These are phyloP conservation scores for Rhizopus arrhizus DNA, from an alignment of 371 early-diverging fungal genomes.

Conservation along the genomic window DNA sequence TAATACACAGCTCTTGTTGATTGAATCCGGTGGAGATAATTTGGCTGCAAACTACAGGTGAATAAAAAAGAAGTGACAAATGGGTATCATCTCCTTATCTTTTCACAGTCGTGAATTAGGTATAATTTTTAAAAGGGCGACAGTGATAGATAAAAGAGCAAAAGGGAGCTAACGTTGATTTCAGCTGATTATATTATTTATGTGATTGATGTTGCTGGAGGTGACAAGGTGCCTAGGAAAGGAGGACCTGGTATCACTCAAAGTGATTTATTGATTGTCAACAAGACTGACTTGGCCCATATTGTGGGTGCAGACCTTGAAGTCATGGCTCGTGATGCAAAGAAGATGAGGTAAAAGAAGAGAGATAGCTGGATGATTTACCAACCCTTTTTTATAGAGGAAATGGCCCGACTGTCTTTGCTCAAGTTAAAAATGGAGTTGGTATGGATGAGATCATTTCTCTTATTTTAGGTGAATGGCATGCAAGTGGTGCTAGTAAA, in stretches of 20 bases:
- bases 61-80: background rate
- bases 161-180: conserved; percentile 2
- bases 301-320: conserved; percentile 87
- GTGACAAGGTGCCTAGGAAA: conserved; percentile 90
- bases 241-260: conserved; percentile 95
- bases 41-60: conserved; percentile 89
- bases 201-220: conserved; percentile 95
- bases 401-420: conserved; percentile 79
- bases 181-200: conserved; percentile 95
- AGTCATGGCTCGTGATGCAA: conserved; percentile 92
- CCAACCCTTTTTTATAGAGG: conserved; percentile 40
- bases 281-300: conserved; percentile 92
- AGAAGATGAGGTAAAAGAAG: conserved; percentile 71
- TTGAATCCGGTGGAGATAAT: conserved; percentile 94
- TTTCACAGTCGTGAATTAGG: conserved; percentile 52
- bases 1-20: conserved; percentile 78
- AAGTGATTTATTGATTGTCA: conserved; percentile 88
- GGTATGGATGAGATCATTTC: conserved; percentile 82
- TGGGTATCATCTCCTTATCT: background rate
- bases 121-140: conserved; percentile 21
- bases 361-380: background rate
- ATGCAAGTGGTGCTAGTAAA: conserved; percentile 60
- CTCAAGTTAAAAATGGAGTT: conserved; percentile 87
- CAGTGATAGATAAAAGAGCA: background rate
- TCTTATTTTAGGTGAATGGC: conserved; percentile 79